Evolutionary conservation across 1,284 basidiomycete genomes (phyloP).

Genomic region (Ustilago trichophora): DNA sequence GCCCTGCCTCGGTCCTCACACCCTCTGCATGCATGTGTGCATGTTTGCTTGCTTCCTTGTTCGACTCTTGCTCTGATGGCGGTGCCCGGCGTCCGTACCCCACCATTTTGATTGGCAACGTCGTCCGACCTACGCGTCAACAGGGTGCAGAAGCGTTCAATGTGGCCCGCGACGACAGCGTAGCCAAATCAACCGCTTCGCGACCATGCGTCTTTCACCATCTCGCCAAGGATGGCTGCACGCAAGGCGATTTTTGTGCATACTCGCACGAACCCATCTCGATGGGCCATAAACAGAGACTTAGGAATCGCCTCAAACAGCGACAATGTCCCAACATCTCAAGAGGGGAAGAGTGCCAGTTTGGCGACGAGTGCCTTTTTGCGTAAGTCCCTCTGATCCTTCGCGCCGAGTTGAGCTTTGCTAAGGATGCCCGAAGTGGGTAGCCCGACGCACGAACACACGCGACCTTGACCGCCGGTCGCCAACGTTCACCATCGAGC

Average conservation of each 20-base stretch:
- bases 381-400: conserved; percentile 17
- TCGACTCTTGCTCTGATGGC: not conserved
- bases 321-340: conserved; percentile 19
- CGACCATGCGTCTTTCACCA: conserved; percentile 34
- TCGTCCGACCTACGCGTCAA: not conserved
- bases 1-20: not conserved
- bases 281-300: not conserved
- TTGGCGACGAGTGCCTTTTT: conserved; percentile 37
- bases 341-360: conserved; percentile 14
- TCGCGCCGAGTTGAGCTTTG: not conserved
- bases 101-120: not conserved
- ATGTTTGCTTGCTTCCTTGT: not conserved
- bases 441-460: too few species aligned
- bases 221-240: conserved; percentile 6
- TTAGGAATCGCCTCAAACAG: conserved; percentile 6
- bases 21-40: not conserved
- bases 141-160: conserved; percentile 5
- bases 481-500: too few species aligned
- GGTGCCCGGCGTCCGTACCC: not conserved
- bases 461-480: too few species aligned
- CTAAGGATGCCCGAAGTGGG: too few species aligned
- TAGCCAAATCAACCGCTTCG: not conserved
- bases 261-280: conserved; percentile 32
- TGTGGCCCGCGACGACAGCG: not conserved
- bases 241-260: not conserved